A percentile compares a stretch with the other conserved stretches of the same genome.
phyloP scores from a whole-genome alignment of 2,329 filamentous ascomycete genomes.

The Rugonectria rugulosa region DNA sequence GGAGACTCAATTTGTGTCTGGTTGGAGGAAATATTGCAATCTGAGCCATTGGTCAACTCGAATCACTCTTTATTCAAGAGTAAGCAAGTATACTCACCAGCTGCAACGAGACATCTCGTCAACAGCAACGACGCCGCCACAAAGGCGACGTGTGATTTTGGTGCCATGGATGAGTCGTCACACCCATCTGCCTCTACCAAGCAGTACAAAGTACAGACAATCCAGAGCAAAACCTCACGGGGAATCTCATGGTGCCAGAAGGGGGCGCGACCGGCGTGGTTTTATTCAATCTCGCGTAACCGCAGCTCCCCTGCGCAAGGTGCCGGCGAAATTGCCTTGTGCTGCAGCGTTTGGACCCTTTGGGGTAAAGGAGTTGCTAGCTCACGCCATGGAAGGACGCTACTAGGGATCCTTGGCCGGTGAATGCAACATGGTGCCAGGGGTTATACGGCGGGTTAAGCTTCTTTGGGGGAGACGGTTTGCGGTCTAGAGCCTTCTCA shows the following conservation, averaged over 20 bases:
- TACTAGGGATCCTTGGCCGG: slow-evolving; percentile 28
- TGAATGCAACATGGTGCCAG: slow-evolving; percentile 14
- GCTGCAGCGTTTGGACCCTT: slow-evolving; percentile 17
- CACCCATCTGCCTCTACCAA: slow-evolving; percentile 26
- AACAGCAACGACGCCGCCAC: slow-evolving; percentile 35
- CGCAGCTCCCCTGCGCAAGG: slow-evolving; percentile 18
- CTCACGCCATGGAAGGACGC: slow-evolving; percentile 32
- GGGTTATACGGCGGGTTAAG: slow-evolving; percentile 7
- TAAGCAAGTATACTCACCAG: slow-evolving; percentile 29
- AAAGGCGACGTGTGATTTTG: slow-evolving; percentile 34
- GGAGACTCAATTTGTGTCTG: slow-evolving; percentile 38
- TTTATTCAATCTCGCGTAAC: slow-evolving; percentile 38
- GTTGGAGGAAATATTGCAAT: slow-evolving; percentile 37
- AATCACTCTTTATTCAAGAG: neutral
- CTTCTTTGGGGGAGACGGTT: neutral
- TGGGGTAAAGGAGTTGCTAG: slow-evolving; percentile 24
- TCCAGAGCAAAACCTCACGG: slow-evolving; percentile 13
- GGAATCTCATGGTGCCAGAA: neutral
- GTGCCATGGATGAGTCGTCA: slow-evolving; percentile 34
- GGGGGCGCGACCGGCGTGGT: slow-evolving; percentile 14
- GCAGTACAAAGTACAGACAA: too few species aligned
- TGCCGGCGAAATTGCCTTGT: slow-evolving; percentile 18
- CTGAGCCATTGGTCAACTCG: slow-evolving; percentile 14
- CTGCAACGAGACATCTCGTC: slow-evolving; percentile 29
- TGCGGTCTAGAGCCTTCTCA: neutral